Percentiles rank a stretch among this genome's conserved stretches.
Evolutionary conservation across 148 eudicot genomes (phyloP).

Genomic region (Silene conica): DNA sequence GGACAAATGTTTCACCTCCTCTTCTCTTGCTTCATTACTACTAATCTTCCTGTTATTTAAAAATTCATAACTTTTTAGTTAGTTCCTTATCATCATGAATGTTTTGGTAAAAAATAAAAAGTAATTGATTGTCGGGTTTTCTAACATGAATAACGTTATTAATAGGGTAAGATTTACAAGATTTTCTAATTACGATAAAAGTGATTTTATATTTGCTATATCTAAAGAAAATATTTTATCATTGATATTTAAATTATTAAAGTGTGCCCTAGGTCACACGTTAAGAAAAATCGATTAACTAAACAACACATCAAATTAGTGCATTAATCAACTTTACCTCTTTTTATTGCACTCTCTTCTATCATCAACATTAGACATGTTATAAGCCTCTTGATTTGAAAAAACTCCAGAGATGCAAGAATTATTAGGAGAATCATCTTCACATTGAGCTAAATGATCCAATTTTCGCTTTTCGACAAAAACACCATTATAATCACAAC

Average conservation of each 20-base stretch:
- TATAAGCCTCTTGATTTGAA: not conserved
- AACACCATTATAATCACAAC: not conserved
- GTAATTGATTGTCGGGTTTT: not conserved
- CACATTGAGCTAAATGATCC: not conserved
- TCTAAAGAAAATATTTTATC: no score
- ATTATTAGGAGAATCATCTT: not conserved
- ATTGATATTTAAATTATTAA: no score
- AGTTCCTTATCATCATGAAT: not conserved
- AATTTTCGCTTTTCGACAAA: not conserved
- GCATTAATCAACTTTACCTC: no score
- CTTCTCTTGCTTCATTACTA: constrained; percentile 11
- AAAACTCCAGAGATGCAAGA: constrained; percentile 8
- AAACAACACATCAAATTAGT: no score
- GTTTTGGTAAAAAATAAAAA: no score
- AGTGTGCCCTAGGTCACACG: no score
- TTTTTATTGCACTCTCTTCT: constrained; percentile 26
- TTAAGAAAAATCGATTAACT: no score
- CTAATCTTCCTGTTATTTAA: constrained; percentile 16
- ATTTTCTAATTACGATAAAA: no score
- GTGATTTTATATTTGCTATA: no score
- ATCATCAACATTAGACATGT: not conserved
- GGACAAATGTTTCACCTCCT: constrained; percentile 11
- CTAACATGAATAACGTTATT: no score
- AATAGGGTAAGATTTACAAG: no score
- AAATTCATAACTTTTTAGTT: not conserved